phyloP scores from a whole-genome alignment of 2,329 filamentous ascomycete species.

The Fusarium lyarnte region DNA sequence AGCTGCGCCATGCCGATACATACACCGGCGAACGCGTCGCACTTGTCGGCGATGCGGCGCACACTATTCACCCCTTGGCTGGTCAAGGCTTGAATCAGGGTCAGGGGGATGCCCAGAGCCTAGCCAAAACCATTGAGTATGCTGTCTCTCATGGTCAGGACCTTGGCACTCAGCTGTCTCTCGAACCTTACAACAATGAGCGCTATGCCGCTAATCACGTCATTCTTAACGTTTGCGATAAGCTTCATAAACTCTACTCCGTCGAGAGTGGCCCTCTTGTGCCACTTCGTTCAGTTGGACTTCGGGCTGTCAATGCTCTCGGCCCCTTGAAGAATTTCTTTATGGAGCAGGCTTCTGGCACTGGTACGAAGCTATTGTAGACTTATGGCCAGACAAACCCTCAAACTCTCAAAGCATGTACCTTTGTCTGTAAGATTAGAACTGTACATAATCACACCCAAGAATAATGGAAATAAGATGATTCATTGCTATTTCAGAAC shows the following conservation, averaged over 20 bases:
- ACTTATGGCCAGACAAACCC: not conserved
- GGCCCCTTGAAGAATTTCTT: conserved; percentile 82
- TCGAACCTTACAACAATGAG: conserved; percentile 84
- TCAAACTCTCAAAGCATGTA: not conserved
- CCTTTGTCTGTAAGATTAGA: conserved; percentile 32
- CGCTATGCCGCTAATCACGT: conserved; percentile 85
- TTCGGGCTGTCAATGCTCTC: conserved; percentile 79
- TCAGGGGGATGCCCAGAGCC: conserved; percentile 84
- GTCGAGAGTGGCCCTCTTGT: conserved; percentile 82
- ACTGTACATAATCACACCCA: conserved; percentile 14
- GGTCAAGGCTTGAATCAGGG: conserved; percentile 96
- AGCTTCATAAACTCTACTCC: conserved; percentile 93
- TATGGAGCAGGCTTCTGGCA: conserved; percentile 77
- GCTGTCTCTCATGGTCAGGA: conserved; percentile 88
- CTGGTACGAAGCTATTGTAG: conserved; percentile 58
- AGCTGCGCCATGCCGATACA: conserved; percentile 90
- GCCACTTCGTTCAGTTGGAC: conserved; percentile 78
- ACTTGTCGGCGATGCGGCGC: conserved; percentile 92
- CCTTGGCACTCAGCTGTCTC: conserved; percentile 78
- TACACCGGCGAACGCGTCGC: conserved; percentile 93
- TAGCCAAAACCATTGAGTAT: conserved; percentile 78
- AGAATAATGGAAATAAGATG: conserved; percentile 27
- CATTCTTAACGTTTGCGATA: conserved; percentile 83
- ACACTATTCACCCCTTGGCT: conserved; percentile 93
- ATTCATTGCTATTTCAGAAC: conserved; percentile 41